These are phyloP conservation scores for Ogataea angusta DNA, from an alignment of 805 yeast genomes.

Conservation along the genomic window DNA sequence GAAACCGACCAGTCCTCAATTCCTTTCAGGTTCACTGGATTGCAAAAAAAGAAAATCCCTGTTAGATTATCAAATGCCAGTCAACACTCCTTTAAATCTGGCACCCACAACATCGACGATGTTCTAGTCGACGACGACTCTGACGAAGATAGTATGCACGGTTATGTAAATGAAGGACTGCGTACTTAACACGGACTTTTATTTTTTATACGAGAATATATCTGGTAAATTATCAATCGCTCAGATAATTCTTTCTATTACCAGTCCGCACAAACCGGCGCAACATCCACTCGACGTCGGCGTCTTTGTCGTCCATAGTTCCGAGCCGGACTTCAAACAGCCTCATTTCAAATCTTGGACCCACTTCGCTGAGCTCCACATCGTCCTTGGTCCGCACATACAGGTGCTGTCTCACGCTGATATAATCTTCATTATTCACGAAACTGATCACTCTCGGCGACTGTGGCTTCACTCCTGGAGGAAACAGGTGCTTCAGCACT, in stretches of 20 bases:
- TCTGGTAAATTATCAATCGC: constrained; percentile 18
- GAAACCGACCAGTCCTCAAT: constrained; percentile 17
- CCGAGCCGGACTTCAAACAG: constrained; percentile 86
- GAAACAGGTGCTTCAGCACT: constrained; percentile 83
- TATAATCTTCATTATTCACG: constrained; percentile 85
- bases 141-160: constrained; percentile 24
- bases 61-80: constrained; percentile 10
- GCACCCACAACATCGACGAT: constrained; percentile 19
- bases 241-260: constrained; percentile 85
- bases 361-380: constrained; percentile 92
- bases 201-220: constrained; percentile 6
- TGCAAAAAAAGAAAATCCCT: constrained; percentile 21
- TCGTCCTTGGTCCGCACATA: constrained; percentile 84
- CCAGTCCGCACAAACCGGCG: constrained; percentile 94
- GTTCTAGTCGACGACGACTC: constrained; percentile 19
- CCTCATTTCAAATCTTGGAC: constrained; percentile 98
- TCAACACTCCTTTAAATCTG: constrained; percentile 7
- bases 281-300: constrained; percentile 96
- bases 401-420: constrained; percentile 92
- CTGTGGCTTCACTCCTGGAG: constrained; percentile 94
- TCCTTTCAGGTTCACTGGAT: constrained; percentile 21
- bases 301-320: constrained; percentile 90
- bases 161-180: constrained; percentile 32
- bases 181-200: constrained; percentile 17
- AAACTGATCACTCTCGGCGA: constrained; percentile 90